These are phyloP conservation scores for Cryptosporidium andersoni DNA, from an alignment of 169 alveolate genomes.

Conservation along the genomic window DNA sequence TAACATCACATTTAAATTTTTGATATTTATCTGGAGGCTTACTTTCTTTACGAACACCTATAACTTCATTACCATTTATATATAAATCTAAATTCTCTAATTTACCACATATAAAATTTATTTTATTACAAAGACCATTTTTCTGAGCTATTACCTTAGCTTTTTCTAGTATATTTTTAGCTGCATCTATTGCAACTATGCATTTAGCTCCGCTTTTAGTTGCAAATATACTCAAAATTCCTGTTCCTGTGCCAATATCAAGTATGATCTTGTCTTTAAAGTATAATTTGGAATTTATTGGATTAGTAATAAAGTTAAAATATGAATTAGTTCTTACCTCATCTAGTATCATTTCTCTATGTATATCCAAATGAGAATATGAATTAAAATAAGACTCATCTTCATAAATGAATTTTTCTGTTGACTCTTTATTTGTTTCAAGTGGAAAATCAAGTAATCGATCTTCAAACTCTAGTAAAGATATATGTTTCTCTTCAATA, in stretches of 20 bases:
- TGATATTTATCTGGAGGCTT: conserved; percentile 15
- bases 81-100: conserved; percentile 69
- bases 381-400: conserved; percentile 86
- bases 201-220: conserved; percentile 88
- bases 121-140: conserved; percentile 80
- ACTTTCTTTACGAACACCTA: conserved; percentile 56
- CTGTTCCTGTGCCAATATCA: conserved; percentile 89
- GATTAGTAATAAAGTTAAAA: conserved; percentile 84
- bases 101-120: conserved; percentile 85
- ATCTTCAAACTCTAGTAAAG: not conserved
- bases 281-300: conserved; percentile 71
- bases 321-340: conserved; percentile 89
- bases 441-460: not conserved
- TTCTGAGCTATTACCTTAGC: conserved; percentile 83
- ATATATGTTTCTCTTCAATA: not conserved
- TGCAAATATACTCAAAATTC: conserved; percentile 85
- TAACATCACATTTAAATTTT: conserved; percentile 78
- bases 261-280: conserved; percentile 87
- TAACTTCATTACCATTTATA: conserved; percentile 62
- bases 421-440: not conserved
- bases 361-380: conserved; percentile 87
- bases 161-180: conserved; percentile 87
- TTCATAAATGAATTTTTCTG: conserved; percentile 3
- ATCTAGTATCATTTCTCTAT: conserved; percentile 93
- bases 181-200: conserved; percentile 93